A percentile compares a stretch with the other conserved stretches of the same genome.
Conservation (phyloP, 2,329 filamentous ascomycete genomes). For the Paecilomyces niveus region DNA sequence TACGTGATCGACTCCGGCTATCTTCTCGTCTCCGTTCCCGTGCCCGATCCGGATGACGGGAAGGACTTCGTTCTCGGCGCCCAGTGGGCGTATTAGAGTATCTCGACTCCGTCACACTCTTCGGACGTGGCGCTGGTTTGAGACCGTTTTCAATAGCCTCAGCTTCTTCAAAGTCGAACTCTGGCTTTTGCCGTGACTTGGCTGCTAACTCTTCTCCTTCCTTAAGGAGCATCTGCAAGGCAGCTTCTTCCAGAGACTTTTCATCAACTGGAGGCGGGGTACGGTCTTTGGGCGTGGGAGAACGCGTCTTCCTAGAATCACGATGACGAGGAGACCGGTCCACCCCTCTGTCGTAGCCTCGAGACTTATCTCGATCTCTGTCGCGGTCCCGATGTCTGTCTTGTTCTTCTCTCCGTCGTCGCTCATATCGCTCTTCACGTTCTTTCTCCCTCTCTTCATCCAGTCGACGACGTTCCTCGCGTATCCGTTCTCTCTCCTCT, state of each 20-base stretch:
- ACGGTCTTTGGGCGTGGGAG: conserved; percentile 25
- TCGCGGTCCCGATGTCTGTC: conserved; percentile 37
- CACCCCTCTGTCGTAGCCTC: conserved; percentile 11
- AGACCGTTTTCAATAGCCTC: conserved; percentile 34
- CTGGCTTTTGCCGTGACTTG: conserved; percentile 43
- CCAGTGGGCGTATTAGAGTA: conserved; percentile 18
- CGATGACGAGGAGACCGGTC: conserved; percentile 12
- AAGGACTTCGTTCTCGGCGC: conserved; percentile 17
- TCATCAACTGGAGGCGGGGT: conserved; percentile 38
- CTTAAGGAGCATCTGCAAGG: conserved; percentile 46
- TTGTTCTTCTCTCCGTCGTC: conserved; percentile 38
- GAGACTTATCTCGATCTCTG: conserved; percentile 28
- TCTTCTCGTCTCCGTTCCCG: conserved; percentile 17
- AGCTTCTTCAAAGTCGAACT: conserved; percentile 44
- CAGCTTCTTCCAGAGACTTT: conserved; percentile 50
- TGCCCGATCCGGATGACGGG: conserved; percentile 19
- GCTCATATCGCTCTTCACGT: conserved; percentile 40
- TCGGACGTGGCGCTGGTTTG: conserved; percentile 23
- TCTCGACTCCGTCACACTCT: conserved; percentile 19
- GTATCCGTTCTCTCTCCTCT: conserved; percentile 43
- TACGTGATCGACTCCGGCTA: conserved; percentile 20
- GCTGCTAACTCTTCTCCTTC: conserved; percentile 50
- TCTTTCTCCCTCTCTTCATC: conserved; percentile 48
- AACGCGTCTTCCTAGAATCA: conserved; percentile 24
- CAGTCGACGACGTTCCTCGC: conserved; percentile 46